Evolutionary conservation across 1,284 basidiomycete genomes (phyloP).

Genomic region (Tausonia pullulans): DNA sequence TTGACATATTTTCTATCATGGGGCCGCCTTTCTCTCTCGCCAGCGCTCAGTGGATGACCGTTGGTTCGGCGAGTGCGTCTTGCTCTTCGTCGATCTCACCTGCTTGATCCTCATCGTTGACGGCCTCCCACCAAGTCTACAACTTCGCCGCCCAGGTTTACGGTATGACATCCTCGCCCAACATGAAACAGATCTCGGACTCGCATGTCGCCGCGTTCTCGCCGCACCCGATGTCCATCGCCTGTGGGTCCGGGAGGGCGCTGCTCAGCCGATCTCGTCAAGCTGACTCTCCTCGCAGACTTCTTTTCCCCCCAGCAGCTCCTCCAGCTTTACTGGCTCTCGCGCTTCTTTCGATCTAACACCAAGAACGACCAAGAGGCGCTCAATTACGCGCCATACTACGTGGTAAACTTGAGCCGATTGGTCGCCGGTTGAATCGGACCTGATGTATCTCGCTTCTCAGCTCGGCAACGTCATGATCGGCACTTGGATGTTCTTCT

Average conservation of each 20-base stretch:
- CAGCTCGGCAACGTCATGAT: conserved; percentile 17
- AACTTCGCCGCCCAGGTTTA: neutral
- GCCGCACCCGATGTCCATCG: conserved; percentile 19
- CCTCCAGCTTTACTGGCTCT: conserved; percentile 26
- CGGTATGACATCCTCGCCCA: conserved; percentile 20
- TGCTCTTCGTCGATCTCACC: neutral
- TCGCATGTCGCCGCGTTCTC: conserved; percentile 25
- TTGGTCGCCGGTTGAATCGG: too few species aligned
- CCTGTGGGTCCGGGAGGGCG: neutral
- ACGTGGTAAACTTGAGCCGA: conserved; percentile 19
- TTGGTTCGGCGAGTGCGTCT: neutral
- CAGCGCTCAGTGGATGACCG: neutral
- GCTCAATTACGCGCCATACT: conserved; percentile 25
- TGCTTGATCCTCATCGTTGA: neutral
- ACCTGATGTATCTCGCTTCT: neutral
- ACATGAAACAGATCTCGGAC: conserved; percentile 29
- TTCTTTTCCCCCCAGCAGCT: conserved; percentile 30
- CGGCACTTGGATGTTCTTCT: conserved; percentile 26
- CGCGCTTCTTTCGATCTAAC: conserved; percentile 23
- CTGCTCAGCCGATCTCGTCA: too few species aligned
- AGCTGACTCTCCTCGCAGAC: conserved; percentile 17
- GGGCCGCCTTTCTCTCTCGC: neutral
- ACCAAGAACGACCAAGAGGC: conserved; percentile 22
- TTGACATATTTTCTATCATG: neutral
- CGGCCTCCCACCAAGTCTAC: neutral